phyloP scores from a whole-genome alignment of 768 basidiomycete species.

The Leccinellum luteum region DNA sequence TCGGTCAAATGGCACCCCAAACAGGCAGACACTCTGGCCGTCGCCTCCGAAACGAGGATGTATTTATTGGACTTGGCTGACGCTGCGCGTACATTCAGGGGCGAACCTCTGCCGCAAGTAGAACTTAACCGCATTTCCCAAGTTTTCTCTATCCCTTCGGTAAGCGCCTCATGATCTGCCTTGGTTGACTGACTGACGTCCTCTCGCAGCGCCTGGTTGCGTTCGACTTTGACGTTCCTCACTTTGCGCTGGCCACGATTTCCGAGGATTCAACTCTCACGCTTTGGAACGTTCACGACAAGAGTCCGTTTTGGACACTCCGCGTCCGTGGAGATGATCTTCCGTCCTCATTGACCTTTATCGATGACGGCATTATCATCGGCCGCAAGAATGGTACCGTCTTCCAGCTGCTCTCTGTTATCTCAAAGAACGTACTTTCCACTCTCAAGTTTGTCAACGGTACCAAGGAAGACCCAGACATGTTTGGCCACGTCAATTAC shows the following conservation, averaged over 20 bases:
- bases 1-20: conserved; percentile 90
- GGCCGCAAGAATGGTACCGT: conserved; percentile 83
- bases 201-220: conserved; percentile 67
- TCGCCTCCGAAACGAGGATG: conserved; percentile 76
- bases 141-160: conserved; percentile 67
- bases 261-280: conserved; percentile 80
- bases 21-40: conserved; percentile 73
- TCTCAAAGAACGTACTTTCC: conserved; percentile 69
- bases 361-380: conserved; percentile 82
- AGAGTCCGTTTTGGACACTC: conserved; percentile 69
- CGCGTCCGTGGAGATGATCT: conserved; percentile 76
- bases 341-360: conserved; percentile 81
- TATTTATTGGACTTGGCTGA: conserved; percentile 72
- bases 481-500: conserved; percentile 87
- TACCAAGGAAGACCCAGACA: conserved; percentile 67
- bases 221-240: conserved; percentile 80
- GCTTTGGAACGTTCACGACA: conserved; percentile 80
- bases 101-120: conserved; percentile 63
- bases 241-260: conserved; percentile 76
- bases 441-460: conserved; percentile 78
- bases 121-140: conserved; percentile 70
- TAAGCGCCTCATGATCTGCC: conserved; percentile 34
- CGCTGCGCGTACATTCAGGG: conserved; percentile 57
- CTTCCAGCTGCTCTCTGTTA: conserved; percentile 78
- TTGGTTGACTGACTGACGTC: background rate